Evolutionary conservation across 176 grass and related monocot genomes (phyloP).

Genomic region (Phoenix roebelenii): DNA sequence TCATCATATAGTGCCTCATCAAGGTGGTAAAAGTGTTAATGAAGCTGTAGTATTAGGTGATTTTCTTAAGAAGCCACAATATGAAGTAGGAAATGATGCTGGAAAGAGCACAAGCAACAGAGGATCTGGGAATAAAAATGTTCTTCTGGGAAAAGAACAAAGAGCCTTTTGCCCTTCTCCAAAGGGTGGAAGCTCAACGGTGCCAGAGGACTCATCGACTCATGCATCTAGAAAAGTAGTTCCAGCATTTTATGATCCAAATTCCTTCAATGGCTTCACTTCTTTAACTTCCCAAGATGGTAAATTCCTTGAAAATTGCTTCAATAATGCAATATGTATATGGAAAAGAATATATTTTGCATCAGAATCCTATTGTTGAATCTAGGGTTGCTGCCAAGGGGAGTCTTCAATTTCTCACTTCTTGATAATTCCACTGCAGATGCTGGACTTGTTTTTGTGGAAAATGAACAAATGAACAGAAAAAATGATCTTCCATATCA

Average conservation of each 20-base stretch:
- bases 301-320: background rate
- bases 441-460: background rate
- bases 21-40: conserved; percentile 3
- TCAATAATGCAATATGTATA: conserved; percentile 10
- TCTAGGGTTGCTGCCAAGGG: background rate
- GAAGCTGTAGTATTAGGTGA: background rate
- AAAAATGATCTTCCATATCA: conserved; percentile 17
- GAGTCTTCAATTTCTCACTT: conserved; percentile 5
- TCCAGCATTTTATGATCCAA: background rate
- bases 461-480: conserved; percentile 15
- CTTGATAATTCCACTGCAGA: background rate
- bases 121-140: background rate
- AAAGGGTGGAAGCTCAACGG: background rate
- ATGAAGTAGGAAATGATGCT: background rate
- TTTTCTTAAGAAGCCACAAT: conserved; percentile 3
- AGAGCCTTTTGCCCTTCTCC: background rate
- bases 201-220: background rate
- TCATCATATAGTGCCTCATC: conserved; percentile 12
- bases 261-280: background rate
- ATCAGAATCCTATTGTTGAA: background rate
- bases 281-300: background rate
- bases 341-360: background rate
- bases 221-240: background rate
- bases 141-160: background rate
- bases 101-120: background rate